These are phyloP conservation scores for Cymbidium sinense DNA, from an alignment of 106 monocot species.

Conservation along the genomic window DNA sequence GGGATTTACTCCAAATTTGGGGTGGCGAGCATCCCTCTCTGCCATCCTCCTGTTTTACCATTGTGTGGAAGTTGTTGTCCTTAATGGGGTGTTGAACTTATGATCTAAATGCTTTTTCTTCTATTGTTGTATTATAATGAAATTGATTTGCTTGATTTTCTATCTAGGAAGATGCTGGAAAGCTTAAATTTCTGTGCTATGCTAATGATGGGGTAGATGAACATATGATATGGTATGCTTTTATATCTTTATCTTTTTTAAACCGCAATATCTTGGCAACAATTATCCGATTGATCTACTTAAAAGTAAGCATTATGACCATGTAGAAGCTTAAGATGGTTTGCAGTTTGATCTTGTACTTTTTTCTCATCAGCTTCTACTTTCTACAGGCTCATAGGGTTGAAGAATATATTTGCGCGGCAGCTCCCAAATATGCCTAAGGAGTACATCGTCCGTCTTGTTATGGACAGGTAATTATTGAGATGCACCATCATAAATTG, in stretches of 20 bases:
- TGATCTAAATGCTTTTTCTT: not conserved
- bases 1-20: no score
- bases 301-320: not conserved
- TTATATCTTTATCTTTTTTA: conserved; percentile 7
- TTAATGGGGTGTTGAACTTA: not conserved
- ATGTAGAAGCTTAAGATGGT: not conserved
- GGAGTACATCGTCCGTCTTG: conserved; percentile 97
- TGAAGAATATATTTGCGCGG: conserved; percentile 96
- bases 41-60: no score
- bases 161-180: conserved; percentile 81
- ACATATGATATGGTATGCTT: conserved; percentile 92
- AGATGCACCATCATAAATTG: not conserved
- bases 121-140: not conserved
- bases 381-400: conserved; percentile 73
- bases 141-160: conserved; percentile 4
- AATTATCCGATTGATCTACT: not conserved
- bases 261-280: not conserved
- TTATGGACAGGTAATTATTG: conserved; percentile 83
- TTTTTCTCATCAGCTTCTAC: not conserved
- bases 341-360: not conserved
- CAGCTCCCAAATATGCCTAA: conserved; percentile 99
- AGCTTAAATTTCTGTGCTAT: conserved; percentile 80
- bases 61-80: not conserved
- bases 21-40: no score
- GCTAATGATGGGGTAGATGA: conserved; percentile 95